Evolutionary conservation across 2,329 filamentous ascomycete species (phyloP).

Genomic region (Ceratocystiopsis minuta): DNA sequence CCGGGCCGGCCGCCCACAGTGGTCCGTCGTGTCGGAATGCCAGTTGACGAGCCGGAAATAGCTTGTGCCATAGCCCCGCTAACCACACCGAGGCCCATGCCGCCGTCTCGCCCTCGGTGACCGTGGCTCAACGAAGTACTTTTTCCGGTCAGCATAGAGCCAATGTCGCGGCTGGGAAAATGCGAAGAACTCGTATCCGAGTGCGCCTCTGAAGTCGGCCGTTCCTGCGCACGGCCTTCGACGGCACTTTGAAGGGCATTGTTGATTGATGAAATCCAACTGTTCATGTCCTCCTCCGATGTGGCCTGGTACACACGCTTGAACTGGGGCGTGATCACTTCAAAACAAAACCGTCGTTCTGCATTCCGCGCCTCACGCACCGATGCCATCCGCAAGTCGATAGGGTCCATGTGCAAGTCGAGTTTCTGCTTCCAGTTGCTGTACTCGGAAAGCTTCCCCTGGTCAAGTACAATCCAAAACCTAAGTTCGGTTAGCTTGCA

Average conservation of each 20-base stretch:
- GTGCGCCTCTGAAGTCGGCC: conserved; percentile 23
- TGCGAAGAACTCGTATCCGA: conserved; percentile 22
- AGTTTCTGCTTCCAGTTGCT: conserved; percentile 98
- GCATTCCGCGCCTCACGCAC: conserved; percentile 90
- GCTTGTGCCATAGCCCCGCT: conserved; percentile 18
- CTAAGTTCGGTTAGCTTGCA: conserved; percentile 23
- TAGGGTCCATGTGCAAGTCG: conserved; percentile 93
- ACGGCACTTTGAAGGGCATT: conserved; percentile 93
- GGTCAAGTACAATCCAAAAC: conserved; percentile 97
- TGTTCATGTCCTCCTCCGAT: conserved; percentile 94
- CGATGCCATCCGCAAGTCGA: conserved; percentile 90
- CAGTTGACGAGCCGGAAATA: conserved; percentile 23
- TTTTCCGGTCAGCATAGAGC: conserved; percentile 83
- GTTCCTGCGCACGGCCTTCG: conserved; percentile 52
- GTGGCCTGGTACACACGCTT: conserved; percentile 96
- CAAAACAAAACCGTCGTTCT: conserved; percentile 90
- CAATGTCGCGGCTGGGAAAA: conserved; percentile 66
- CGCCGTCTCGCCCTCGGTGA: conserved; percentile 14
- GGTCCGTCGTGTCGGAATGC: conserved; percentile 61
- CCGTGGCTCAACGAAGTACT: conserved; percentile 50
- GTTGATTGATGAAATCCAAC: conserved; percentile 91
- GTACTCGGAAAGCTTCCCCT: conserved; percentile 92
- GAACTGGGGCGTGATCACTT: conserved; percentile 91
- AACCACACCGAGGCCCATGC: conserved; percentile 23
- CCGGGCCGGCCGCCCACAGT: conserved; percentile 79